A percentile compares a stretch with the other conserved stretches of the same genome.
phyloP scores from a whole-genome alignment of 2,329 filamentous ascomycete species.

The Beauveria australis region DNA sequence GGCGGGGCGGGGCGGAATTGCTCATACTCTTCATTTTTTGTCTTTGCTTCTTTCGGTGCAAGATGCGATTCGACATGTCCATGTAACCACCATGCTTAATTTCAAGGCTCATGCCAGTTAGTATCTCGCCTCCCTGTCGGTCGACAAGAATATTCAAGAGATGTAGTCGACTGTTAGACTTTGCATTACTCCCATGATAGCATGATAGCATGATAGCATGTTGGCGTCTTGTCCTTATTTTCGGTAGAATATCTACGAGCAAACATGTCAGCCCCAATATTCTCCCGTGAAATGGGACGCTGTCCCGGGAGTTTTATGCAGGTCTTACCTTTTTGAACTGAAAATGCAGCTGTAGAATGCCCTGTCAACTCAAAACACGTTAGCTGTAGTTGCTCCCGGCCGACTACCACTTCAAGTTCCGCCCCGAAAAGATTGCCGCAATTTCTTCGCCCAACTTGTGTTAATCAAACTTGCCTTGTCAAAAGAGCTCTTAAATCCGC shows the following conservation, averaged over 20 bases:
- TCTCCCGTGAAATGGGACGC: not conserved
- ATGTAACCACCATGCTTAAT: not conserved
- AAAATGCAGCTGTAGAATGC: slow-evolving; percentile 92
- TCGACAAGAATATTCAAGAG: not conserved
- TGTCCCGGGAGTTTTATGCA: not conserved
- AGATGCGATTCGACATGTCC: not conserved
- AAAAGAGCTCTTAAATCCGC: slow-evolving; percentile 93
- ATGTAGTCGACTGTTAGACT: too few species aligned
- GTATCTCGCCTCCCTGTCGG: not conserved
- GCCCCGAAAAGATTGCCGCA: not conserved
- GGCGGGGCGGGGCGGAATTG: not conserved
- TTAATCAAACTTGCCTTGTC: slow-evolving; percentile 66
- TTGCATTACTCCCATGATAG: too few species aligned
- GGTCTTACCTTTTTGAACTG: slow-evolving; percentile 87
- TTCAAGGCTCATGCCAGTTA: not conserved
- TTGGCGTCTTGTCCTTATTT: slow-evolving; percentile 29
- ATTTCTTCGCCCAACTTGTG: not conserved
- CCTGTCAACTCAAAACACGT: slow-evolving; percentile 40
- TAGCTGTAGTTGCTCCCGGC: not conserved
- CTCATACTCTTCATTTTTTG: not conserved
- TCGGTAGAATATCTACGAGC: slow-evolving; percentile 45
- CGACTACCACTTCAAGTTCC: not conserved
- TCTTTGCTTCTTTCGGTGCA: not conserved
- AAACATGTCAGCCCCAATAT: slow-evolving; percentile 16
- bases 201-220: too few species aligned